Base-by-base conservation (phyloP, 2,329 filamentous ascomycete genomes). In the Fonsecaea erecta region DNA sequence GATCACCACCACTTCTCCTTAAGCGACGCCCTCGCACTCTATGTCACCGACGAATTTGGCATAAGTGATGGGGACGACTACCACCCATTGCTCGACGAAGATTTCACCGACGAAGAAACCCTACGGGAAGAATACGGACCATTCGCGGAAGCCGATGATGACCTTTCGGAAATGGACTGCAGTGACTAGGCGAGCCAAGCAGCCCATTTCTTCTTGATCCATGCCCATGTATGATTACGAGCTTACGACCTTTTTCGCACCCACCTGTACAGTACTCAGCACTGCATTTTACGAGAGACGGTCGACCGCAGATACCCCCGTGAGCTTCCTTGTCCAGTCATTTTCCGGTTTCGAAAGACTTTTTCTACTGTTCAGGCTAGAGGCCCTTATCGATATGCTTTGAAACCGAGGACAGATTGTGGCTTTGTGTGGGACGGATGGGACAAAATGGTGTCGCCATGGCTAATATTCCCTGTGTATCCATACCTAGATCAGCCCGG, bases 281-380 rank as follows among this genome's bases (percentile, higher is more conserved):
- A 24, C 46, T 60, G 62, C 65, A 67, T 63, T 64, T 67, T 62
- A 65, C 59, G 65, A 67, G 65, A 54, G 54, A 67, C 65, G 59
- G 58, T 57, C 54, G 48, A 55, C 62, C 52, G 59, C 65, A 62
- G 65, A 67, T 65, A 67, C 51, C 58, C 65, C 58, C 62, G 52
- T 51, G 34, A 61, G 63, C 53, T 56, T 62, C 32, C 21, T 62
- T 21, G 57, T 64, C 51, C 57, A 52, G 40, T 67, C 21, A 54
- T 61, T 43, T 60, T 52, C 18, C 43, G 52, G 24, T 51, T 53
- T 60, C 43, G n/a, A 28, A n/a, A 56, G 46, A 62, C 21, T 56
- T 58, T 28, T 56, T 58, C 18, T 58, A 16, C 32, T 43, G 28
- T 51, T 53, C 34, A 28, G 62, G 52, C 48, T 51, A 48, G 52